Conservation (phyloP, 352 stramenopile species). For the Pythium dissotocum region DNA sequence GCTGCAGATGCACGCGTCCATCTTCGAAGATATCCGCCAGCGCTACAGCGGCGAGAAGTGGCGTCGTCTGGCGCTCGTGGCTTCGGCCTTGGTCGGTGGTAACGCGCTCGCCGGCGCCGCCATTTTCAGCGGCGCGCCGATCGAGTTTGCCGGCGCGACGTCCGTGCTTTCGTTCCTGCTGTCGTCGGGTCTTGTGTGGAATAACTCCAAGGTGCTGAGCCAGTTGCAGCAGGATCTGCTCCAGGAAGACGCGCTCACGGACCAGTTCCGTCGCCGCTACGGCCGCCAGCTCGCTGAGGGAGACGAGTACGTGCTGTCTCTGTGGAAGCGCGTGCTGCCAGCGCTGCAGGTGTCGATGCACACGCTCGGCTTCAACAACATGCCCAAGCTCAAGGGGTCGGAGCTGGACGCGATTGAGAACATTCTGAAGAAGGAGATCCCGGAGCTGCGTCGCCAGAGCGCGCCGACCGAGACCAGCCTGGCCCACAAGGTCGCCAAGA, state of each 20-base stretch:
- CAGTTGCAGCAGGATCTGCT: constrained; percentile 88
- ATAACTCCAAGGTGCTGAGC: constrained; percentile 86
- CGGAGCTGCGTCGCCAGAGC: constrained; percentile 84
- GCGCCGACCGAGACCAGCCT: constrained; percentile 77
- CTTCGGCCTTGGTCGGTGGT: constrained; percentile 61
- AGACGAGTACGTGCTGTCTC: constrained; percentile 95
- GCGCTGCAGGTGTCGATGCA: constrained; percentile 83
- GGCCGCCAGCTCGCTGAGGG: constrained; percentile 94
- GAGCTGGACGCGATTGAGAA: constrained; percentile 89
- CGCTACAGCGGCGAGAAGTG: constrained; percentile 81
- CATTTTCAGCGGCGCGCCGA: constrained; percentile 73
- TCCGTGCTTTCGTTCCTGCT: constrained; percentile 77
- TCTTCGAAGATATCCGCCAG: constrained; percentile 83
- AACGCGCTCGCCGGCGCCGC: constrained; percentile 75
- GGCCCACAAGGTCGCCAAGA: constrained; percentile 85
- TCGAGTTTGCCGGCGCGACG: constrained; percentile 83
- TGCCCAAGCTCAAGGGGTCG: constrained; percentile 82
- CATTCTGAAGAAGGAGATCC: constrained; percentile 90
- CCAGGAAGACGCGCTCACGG: constrained; percentile 84
- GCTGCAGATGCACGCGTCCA: constrained; percentile 94
- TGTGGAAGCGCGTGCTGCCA: constrained; percentile 92
- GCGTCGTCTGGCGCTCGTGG: constrained; percentile 68
- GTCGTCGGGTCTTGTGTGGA: constrained; percentile 87
- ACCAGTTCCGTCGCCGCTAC: constrained; percentile 94
- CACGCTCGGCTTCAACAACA: constrained; percentile 80